phyloP scores from a whole-genome alignment of 768 basidiomycete species.

The Sutorius australiensis region DNA sequence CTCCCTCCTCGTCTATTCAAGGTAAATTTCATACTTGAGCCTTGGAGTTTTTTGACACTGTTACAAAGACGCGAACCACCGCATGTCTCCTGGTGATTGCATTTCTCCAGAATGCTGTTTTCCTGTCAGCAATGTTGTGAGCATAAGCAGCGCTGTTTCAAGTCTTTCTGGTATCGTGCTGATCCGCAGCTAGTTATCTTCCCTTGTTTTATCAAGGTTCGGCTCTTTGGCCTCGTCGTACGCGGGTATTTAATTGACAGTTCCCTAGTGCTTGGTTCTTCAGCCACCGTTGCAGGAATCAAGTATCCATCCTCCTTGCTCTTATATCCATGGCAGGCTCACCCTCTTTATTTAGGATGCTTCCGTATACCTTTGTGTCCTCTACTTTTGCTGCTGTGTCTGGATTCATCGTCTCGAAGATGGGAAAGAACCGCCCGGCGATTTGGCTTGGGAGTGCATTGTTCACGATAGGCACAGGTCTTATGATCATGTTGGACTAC shows the following conservation, averaged over 20 bases:
- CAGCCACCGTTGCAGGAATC: conserved; percentile 66
- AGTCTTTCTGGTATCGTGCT: background rate
- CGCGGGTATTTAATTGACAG: background rate
- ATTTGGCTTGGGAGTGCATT: conserved; percentile 64
- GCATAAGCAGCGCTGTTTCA: background rate
- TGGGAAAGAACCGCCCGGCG: conserved; percentile 51
- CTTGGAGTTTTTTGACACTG: background rate
- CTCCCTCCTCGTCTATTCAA: conserved; percentile 73
- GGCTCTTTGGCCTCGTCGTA: background rate
- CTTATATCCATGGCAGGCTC: background rate
- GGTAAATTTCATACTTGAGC: conserved; percentile 30
- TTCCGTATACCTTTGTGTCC: conserved; percentile 64
- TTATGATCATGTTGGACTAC: conserved; percentile 67
- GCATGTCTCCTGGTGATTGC: conserved; percentile 49
- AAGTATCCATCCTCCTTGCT: conserved; percentile 49
- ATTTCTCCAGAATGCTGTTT: conserved; percentile 60
- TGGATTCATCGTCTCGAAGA: conserved; percentile 58
- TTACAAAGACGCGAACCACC: conserved; percentile 62
- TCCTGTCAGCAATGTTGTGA: conserved; percentile 45
- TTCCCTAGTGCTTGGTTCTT: conserved; percentile 53
- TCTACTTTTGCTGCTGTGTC: conserved; percentile 50
- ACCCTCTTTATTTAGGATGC: conserved; percentile 45
- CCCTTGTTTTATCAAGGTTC: conserved; percentile 66
- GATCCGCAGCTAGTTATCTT: conserved; percentile 44
- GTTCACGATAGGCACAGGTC: conserved; percentile 60